Conservation (phyloP, 2,329 filamentous ascomycete species). For the Xylaria digitata region DNA sequence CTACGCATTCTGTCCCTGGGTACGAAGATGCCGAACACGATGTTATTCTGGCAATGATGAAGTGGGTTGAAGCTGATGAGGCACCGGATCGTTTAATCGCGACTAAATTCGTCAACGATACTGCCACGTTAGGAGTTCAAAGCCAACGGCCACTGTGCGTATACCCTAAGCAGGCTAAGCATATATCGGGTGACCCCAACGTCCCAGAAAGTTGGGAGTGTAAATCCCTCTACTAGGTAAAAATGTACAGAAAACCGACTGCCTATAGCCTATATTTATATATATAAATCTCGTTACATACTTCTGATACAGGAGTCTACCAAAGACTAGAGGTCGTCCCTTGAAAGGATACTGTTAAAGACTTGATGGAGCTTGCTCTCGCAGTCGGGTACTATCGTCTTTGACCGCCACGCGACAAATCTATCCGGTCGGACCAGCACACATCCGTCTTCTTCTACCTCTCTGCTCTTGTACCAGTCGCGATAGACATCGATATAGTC, state of each 20-base stretch:
- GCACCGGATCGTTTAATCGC: slow-evolving; percentile 47
- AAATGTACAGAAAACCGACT: not conserved
- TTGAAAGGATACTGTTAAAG: slow-evolving; percentile 38
- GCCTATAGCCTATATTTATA: not conserved
- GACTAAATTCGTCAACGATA: slow-evolving; percentile 48
- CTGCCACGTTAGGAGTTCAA: slow-evolving; percentile 38
- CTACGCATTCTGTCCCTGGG: slow-evolving; percentile 51
- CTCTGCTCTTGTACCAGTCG: slow-evolving; percentile 66
- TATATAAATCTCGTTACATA: not conserved
- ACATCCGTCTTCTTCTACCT: slow-evolving; percentile 67
- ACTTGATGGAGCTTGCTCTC: slow-evolving; percentile 42
- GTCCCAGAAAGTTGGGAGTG: slow-evolving; percentile 45
- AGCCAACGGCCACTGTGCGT: slow-evolving; percentile 47
- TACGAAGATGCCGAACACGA: slow-evolving; percentile 53
- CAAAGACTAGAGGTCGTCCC: slow-evolving; percentile 18
- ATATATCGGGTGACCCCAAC: slow-evolving; percentile 44
- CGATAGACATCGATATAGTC: slow-evolving; percentile 72
- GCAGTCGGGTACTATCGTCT: slow-evolving; percentile 31
- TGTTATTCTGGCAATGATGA: slow-evolving; percentile 51
- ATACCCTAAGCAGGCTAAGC: slow-evolving; percentile 48
- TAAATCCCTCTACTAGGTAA: slow-evolving; percentile 38
- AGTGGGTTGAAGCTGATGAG: slow-evolving; percentile 53
- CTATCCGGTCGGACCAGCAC: slow-evolving; percentile 69
- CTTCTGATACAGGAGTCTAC: not conserved
- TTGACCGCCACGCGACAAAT: slow-evolving; percentile 65